A percentile compares a stretch with the other conserved stretches of the same genome.
These are phyloP conservation scores for Zygosaccharomyces pseudobailii DNA, from an alignment of 1,139 yeast species.

Conservation along the genomic window DNA sequence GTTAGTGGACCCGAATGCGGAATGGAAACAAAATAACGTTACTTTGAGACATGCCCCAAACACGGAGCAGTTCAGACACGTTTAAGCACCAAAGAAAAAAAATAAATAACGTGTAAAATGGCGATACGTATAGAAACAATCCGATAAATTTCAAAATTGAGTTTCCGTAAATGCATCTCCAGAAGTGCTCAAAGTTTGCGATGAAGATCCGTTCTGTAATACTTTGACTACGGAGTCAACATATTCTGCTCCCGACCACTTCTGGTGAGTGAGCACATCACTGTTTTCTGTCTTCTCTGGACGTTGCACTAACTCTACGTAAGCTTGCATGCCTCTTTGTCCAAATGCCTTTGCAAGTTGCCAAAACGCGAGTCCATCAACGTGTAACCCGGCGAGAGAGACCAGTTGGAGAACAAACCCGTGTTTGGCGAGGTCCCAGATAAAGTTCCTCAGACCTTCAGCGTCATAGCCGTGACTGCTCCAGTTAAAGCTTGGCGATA, in stretches of 20 bases:
- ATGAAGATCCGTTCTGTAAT: conserved; percentile 44
- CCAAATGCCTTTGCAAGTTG: conserved; percentile 45
- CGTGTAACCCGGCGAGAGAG: conserved; percentile 52
- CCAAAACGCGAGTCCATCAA: conserved; percentile 48
- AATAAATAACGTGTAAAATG: neutral
- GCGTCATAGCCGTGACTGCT: conserved; percentile 49
- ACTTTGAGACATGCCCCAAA: neutral
- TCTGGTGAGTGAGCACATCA: conserved; percentile 54
- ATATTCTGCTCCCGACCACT: conserved; percentile 57
- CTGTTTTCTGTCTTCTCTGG: conserved; percentile 43
- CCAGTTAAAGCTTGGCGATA: conserved; percentile 60
- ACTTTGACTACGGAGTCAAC: conserved; percentile 43
- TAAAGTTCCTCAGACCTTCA: conserved; percentile 43
- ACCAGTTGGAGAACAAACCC: conserved; percentile 53
- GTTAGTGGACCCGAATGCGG: conserved; percentile 1
- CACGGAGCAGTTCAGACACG: neutral
- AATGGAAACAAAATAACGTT: neutral
- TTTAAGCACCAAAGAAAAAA: neutral
- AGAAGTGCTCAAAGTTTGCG: conserved; percentile 40
- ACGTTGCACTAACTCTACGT: conserved; percentile 48
- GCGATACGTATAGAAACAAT: neutral
- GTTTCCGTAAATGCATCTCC: conserved; percentile 48
- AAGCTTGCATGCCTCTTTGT: conserved; percentile 51
- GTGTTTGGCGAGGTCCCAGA: conserved; percentile 50
- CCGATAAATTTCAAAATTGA: conserved; percentile 21